These are phyloP conservation scores for Epichloe uncinata DNA, from an alignment of 2,329 filamentous ascomycete genomes.

Conservation along the genomic window DNA sequence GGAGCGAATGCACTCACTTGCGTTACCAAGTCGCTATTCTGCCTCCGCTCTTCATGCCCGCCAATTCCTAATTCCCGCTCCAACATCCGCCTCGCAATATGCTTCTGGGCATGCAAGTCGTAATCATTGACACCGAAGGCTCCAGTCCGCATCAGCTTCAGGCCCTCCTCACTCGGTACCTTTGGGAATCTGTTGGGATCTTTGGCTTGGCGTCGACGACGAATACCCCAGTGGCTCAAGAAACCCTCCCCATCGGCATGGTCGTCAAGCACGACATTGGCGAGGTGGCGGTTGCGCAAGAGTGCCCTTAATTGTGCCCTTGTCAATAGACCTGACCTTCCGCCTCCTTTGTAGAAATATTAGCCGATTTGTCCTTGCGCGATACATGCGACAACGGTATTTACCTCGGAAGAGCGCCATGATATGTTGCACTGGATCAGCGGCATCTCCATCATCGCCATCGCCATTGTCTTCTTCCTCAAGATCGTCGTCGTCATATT, in stretches of 20 bases:
- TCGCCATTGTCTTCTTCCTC: slow-evolving; percentile 14
- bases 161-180: slow-evolving; percentile 67
- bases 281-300: slow-evolving; percentile 25
- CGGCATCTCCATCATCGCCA: slow-evolving; percentile 11
- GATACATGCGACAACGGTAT: neutral
- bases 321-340: slow-evolving; percentile 19
- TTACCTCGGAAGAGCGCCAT: slow-evolving; percentile 19
- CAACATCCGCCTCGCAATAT: slow-evolving; percentile 57
- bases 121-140: slow-evolving; percentile 59
- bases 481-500: slow-evolving; percentile 11
- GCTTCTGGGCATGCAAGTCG: slow-evolving; percentile 39
- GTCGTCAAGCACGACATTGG: slow-evolving; percentile 22
- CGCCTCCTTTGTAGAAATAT: slow-evolving; percentile 11
- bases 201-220: slow-evolving; percentile 26
- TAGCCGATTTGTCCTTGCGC: neutral
- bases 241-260: slow-evolving; percentile 24
- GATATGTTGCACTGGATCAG: slow-evolving; percentile 23
- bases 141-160: slow-evolving; percentile 68
- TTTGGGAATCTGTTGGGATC: slow-evolving; percentile 59
- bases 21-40: slow-evolving; percentile 52
- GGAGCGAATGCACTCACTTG: slow-evolving; percentile 34
- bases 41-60: slow-evolving; percentile 41
- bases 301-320: slow-evolving; percentile 26
- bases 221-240: slow-evolving; percentile 27
- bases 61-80: slow-evolving; percentile 71